Evolutionary conservation across 2,329 filamentous ascomycete genomes (phyloP).

Genomic region (Trematosphaeria pertusa): DNA sequence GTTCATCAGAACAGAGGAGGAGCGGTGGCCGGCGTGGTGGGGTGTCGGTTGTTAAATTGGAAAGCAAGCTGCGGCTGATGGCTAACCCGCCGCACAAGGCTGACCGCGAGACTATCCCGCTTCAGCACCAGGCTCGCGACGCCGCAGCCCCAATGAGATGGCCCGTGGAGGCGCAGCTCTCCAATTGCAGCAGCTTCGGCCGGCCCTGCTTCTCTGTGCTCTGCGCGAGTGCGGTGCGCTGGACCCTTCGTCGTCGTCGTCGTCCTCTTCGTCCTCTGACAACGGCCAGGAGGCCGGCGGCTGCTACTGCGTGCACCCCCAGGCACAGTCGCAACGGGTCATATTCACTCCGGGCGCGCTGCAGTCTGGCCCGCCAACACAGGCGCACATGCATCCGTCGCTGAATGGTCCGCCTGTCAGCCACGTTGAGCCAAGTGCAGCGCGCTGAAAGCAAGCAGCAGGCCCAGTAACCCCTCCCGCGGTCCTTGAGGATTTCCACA

Average conservation of each 20-base stretch:
- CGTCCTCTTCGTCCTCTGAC: no score
- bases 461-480: neutral
- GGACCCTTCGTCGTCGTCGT: no score
- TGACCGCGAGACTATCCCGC: constrained; percentile 15
- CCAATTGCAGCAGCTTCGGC: neutral
- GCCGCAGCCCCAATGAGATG: constrained; percentile 2
- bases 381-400: neutral
- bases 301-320: neutral
- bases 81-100: constrained; percentile 12
- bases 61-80: constrained; percentile 39
- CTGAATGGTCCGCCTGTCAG: neutral
- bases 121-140: constrained; percentile 7
- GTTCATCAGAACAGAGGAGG: constrained; percentile 63
- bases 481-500: neutral
- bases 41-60: constrained; percentile 36
- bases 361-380: neutral
- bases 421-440: constrained; percentile 1
- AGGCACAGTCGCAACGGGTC: neutral
- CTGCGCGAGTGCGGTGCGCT: no score
- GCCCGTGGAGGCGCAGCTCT: constrained; percentile 13
- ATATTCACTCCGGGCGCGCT: neutral
- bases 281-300: no score
- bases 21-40: constrained; percentile 27
- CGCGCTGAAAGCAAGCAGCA: neutral
- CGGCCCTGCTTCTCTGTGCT: no score